Percentiles rank a stretch among this genome's conserved stretches.
Conservation (phyloP, 192 early-diverging fungal species). For the Rhizoclosmatium globosum region DNA sequence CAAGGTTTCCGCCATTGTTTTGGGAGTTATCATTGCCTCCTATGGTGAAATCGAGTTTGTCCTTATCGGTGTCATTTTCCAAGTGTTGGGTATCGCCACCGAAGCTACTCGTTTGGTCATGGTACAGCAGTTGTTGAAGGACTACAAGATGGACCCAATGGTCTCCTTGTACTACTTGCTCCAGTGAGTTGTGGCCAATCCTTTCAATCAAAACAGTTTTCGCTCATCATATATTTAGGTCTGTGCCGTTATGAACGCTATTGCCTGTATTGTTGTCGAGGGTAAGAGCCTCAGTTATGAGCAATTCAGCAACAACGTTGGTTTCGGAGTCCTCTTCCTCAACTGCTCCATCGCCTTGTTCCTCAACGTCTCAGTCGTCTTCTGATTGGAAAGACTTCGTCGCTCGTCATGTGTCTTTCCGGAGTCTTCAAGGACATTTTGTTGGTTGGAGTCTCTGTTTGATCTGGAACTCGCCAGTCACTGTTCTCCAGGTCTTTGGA, state of each 20-base stretch:
- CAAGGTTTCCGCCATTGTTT: conserved; percentile 43
- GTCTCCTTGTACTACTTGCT: conserved; percentile 46
- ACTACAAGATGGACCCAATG: conserved; percentile 49
- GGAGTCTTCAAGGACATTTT: conserved; percentile 53
- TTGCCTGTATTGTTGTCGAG: conserved; percentile 43
- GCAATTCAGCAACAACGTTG: conserved; percentile 17
- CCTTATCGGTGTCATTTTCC: conserved; percentile 38
- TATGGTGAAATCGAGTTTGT: conserved; percentile 47
- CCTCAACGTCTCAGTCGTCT: conserved; percentile 49
- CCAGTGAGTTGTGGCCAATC: conserved; percentile 26
- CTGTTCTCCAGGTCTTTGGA: conserved; percentile 44
- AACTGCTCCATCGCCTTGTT: conserved; percentile 45
- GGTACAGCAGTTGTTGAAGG: conserved; percentile 46
- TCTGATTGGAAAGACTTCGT: conserved; percentile 52
- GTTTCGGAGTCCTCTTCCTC: conserved; percentile 31
- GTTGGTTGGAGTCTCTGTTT: conserved; percentile 42
- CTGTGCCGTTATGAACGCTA: conserved; percentile 47
- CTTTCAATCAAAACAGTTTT: not conserved
- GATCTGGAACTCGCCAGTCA: conserved; percentile 37
- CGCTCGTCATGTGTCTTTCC: conserved; percentile 47
- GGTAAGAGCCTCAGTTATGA: not conserved
- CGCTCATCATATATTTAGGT: conserved; percentile 27
- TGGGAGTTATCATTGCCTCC: conserved; percentile 45
- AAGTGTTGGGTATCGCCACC: conserved; percentile 36
- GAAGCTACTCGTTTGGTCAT: conserved; percentile 47